Base-by-base conservation (phyloP, 805 yeast genomes). In the Saccharomycopsis fodiens region DNA sequence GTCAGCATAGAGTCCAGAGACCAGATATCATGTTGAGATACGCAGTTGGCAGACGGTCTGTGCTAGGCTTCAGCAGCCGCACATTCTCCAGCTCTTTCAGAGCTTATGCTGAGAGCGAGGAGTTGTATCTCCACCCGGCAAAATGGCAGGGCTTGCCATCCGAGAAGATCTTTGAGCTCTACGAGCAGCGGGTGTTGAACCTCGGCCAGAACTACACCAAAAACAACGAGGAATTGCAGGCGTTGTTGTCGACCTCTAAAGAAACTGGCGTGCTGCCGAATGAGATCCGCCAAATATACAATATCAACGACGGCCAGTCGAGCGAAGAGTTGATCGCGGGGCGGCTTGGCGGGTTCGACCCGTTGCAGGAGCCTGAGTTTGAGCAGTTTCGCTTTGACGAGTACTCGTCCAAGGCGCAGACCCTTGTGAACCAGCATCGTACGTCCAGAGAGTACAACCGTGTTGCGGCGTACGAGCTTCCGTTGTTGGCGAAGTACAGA, bases 381-480 rank as follows among this genome's bases (percentile, higher is more conserved):
- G 60, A 61, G 46, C 66, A 70, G n/a, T 76, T 72, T 54, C 70
- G 72, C 55, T 78, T 67, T 55, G 86, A 80, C 57, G 88, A 82
- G 57, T 68, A 78, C 52, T 82, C 87, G 21, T 69, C 81, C 3
- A 66, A 67, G 12, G 94, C 93, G 19, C 94, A 82, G 55, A 80
- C 82, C 55, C 73, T 75, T 50, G 73, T 82, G 29, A 76, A 77
- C 46, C 82, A 78, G 53, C 85, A 79, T 56, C 75, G 97, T 58
- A 82, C 77, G 53, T 79, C 76, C 55, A 79, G 95, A 54, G 77
- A 83, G 52, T 78, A 81, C 57, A 81, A 81, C 58, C 74, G 97
- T 56, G 70, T 86, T 37, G 86, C 94, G 8, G 96, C 97, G 0
- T 91, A 82, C 65, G 97, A 91, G 61, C 73, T 91, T 70, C 98